Conservation (phyloP, 2,329 filamentous ascomycete genomes). For the Fusarium euwallaceae region DNA sequence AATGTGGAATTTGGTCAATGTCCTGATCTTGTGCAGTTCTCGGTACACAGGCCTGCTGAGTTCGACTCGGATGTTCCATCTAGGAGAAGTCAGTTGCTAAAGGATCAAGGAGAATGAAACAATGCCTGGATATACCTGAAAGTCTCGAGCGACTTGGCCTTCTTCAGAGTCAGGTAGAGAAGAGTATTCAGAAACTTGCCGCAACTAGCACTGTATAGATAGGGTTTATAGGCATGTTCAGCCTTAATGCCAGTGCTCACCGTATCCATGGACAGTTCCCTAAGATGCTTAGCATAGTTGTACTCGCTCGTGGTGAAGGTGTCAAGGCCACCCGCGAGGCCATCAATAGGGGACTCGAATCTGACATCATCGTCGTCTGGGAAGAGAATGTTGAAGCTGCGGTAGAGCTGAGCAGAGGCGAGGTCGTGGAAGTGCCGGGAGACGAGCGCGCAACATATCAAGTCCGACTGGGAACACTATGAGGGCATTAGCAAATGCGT, state of each 20-base stretch:
- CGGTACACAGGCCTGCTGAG: slow-evolving; percentile 70
- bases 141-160: slow-evolving; percentile 66
- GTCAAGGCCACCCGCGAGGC: slow-evolving; percentile 69
- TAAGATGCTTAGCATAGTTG: slow-evolving; percentile 71
- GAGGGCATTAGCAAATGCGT: slow-evolving; percentile 12
- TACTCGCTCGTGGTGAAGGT: slow-evolving; percentile 74
- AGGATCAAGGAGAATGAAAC: neutral
- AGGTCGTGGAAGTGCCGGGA: slow-evolving; percentile 70
- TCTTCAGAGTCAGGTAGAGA: slow-evolving; percentile 68
- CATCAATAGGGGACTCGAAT: slow-evolving; percentile 68
- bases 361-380: slow-evolving; percentile 68
- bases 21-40: slow-evolving; percentile 65
- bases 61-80: slow-evolving; percentile 75
- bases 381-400: slow-evolving; percentile 71
- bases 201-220: slow-evolving; percentile 67
- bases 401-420: slow-evolving; percentile 70
- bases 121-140: slow-evolving; percentile 60
- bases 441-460: slow-evolving; percentile 70
- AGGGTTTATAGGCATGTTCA: slow-evolving; percentile 67
- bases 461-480: slow-evolving; percentile 65
- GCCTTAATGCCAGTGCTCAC: slow-evolving; percentile 64
- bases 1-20: slow-evolving; percentile 67
- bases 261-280: slow-evolving; percentile 69
- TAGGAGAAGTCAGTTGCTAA: slow-evolving; percentile 43
- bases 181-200: slow-evolving; percentile 76